phyloP scores from a whole-genome alignment of 1,139 yeast species.

The Sugiyamaella grinbergsii region DNA sequence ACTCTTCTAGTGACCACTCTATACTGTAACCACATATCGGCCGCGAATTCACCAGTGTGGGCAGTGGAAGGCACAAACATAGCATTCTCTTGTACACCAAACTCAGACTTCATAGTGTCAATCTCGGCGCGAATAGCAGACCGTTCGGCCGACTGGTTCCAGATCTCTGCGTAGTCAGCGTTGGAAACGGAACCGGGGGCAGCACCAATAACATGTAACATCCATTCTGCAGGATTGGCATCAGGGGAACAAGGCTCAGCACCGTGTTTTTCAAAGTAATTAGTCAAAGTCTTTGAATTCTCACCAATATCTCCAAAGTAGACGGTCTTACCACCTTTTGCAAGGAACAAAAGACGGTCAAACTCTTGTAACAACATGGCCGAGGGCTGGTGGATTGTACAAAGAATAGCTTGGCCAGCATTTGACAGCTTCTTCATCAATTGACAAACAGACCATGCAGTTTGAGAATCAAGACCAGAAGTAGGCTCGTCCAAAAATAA shows the following conservation, averaged over 20 bases:
- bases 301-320: conserved; percentile 80
- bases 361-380: conserved; percentile 75
- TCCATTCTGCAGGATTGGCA: conserved; percentile 84
- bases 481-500: conserved; percentile 91
- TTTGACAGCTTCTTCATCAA: conserved; percentile 72
- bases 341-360: conserved; percentile 71
- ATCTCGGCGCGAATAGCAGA: conserved; percentile 44
- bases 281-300: conserved; percentile 59
- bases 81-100: conserved; percentile 25
- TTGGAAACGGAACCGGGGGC: conserved; percentile 74
- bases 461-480: conserved; percentile 88
- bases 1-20: conserved; percentile 54
- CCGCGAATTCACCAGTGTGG: conserved; percentile 41
- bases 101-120: conserved; percentile 32
- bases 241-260: conserved; percentile 64
- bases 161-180: conserved; percentile 65
- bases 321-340: conserved; percentile 74
- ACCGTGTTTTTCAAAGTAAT: conserved; percentile 71
- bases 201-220: conserved; percentile 77
- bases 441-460: conserved; percentile 85
- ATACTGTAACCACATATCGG: conserved; percentile 53
- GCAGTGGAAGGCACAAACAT: conserved; percentile 17
- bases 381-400: conserved; percentile 85
- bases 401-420: conserved; percentile 79
- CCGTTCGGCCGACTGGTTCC: conserved; percentile 63